Conservation (phyloP, 1,284 basidiomycete species). For the Cryptococcus amylolentus region DNA sequence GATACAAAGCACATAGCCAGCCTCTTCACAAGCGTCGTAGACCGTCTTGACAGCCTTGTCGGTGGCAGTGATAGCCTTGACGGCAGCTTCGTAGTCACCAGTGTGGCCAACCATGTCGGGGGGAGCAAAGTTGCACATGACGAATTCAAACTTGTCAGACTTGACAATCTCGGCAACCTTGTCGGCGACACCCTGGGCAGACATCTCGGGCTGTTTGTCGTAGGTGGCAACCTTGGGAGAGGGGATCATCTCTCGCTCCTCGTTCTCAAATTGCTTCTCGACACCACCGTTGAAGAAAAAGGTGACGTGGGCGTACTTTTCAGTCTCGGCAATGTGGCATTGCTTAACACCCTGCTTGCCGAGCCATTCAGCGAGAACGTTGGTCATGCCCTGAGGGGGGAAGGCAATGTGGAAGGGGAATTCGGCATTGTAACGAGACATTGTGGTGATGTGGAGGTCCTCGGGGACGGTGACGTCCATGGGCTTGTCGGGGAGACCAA, state of each 20-base stretch:
- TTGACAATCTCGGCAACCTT: conserved; percentile 81
- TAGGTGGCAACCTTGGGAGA: conserved; percentile 88
- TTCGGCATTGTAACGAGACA: conserved; percentile 87
- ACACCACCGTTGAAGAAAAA: conserved; percentile 96
- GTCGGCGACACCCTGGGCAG: conserved; percentile 75
- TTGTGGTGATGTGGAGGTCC: conserved; percentile 74
- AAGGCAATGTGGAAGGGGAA: conserved; percentile 83
- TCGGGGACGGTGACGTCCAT: conserved; percentile 78
- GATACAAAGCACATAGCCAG: conserved; percentile 77
- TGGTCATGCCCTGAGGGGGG: conserved; percentile 83
- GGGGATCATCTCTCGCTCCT: conserved; percentile 79
- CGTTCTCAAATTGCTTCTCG: conserved; percentile 80
- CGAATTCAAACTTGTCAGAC: conserved; percentile 67
- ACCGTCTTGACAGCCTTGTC: conserved; percentile 81
- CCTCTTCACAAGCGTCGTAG: conserved; percentile 75
- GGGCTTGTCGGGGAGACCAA: conserved; percentile 75
- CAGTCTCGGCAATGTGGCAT: conserved; percentile 84
- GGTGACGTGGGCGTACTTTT: conserved; percentile 92
- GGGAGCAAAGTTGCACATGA: conserved; percentile 95
- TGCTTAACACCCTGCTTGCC: conserved; percentile 72
- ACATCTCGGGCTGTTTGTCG: conserved; percentile 82
- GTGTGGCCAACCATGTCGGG: conserved; percentile 95
- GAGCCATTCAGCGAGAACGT: conserved; percentile 87
- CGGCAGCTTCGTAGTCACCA: conserved; percentile 80
- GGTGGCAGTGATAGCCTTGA: conserved; percentile 74